Evolutionary conservation across 768 basidiomycete species (phyloP).

Genomic region (Lepiota venenata): DNA sequence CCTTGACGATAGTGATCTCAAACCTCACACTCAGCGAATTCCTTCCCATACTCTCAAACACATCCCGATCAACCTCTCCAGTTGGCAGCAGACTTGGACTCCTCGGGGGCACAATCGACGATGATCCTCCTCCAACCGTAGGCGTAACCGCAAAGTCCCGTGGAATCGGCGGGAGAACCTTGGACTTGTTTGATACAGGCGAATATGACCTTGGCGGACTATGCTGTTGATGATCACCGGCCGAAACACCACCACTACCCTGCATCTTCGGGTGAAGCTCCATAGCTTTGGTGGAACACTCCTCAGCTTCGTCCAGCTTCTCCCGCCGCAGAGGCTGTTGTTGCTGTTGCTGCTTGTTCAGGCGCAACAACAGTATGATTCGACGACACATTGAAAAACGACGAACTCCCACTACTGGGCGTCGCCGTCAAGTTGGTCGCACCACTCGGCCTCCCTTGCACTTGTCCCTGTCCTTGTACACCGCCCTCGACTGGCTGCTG

Average conservation of each 20-base stretch:
- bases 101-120: conserved; percentile 30
- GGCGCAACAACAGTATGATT: conserved; percentile 34
- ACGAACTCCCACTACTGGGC: conserved; percentile 75
- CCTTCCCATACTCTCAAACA: conserved; percentile 71
- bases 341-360: conserved; percentile 15
- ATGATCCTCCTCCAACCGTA: conserved; percentile 13
- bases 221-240: conserved; percentile 24
- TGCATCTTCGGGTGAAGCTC: too few relatives aligned
- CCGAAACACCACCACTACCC: conserved; percentile 18
- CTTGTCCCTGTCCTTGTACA: conserved; percentile 29
- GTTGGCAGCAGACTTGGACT: conserved; percentile 56
- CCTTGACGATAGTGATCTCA: conserved; percentile 97
- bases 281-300: too few relatives aligned
- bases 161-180: conserved; percentile 79
- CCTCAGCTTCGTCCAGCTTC: too few relatives aligned
- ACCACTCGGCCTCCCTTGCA: conserved; percentile 34
- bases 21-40: conserved; percentile 88
- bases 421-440: conserved; percentile 57
- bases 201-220: conserved; percentile 35
- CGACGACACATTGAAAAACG: conserved; percentile 80
- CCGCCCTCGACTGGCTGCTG: background rate
- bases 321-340: too few relatives aligned
- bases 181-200: conserved; percentile 45
- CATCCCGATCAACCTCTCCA: conserved; percentile 61
- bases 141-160: conserved; percentile 47